These are phyloP conservation scores for Lentinula novae-zelandiae DNA, from an alignment of 1,284 basidiomycete genomes.

Conservation along the genomic window DNA sequence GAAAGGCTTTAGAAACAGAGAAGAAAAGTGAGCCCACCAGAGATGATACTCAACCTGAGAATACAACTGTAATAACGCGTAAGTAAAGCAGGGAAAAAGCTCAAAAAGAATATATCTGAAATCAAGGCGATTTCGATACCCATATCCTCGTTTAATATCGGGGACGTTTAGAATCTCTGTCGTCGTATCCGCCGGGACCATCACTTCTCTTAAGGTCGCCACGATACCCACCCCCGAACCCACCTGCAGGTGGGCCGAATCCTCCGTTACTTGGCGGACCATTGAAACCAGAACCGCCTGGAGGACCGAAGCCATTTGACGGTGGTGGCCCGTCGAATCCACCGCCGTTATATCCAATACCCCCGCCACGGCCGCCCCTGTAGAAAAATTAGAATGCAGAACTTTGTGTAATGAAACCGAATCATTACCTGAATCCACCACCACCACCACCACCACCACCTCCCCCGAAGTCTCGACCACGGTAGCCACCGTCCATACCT, in stretches of 20 bases:
- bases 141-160: conserved; percentile 54
- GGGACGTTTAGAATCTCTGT: conserved; percentile 76
- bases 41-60: conserved; percentile 11
- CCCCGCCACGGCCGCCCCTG: conserved; percentile 68
- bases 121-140: not conserved
- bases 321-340: conserved; percentile 55
- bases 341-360: conserved; percentile 44
- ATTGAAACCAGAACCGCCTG: conserved; percentile 48
- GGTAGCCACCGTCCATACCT: conserved; percentile 20
- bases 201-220: conserved; percentile 67
- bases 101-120: not conserved
- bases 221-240: conserved; percentile 51
- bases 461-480: conserved; percentile 20
- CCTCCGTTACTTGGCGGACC: conserved; percentile 30
- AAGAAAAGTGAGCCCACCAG: conserved; percentile 5
- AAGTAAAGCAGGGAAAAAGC: conserved; percentile 3
- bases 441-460: conserved; percentile 24
- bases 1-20: not conserved
- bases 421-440: conserved; percentile 47
- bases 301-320: conserved; percentile 52
- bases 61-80: conserved; percentile 1
- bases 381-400: conserved; percentile 15
- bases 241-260: conserved; percentile 34
- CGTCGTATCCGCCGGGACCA: conserved; percentile 70
- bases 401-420: conserved; percentile 15